These are phyloP conservation scores for Mucor mucedo DNA, from an alignment of 371 early-diverging fungal genomes.

Conservation along the genomic window DNA sequence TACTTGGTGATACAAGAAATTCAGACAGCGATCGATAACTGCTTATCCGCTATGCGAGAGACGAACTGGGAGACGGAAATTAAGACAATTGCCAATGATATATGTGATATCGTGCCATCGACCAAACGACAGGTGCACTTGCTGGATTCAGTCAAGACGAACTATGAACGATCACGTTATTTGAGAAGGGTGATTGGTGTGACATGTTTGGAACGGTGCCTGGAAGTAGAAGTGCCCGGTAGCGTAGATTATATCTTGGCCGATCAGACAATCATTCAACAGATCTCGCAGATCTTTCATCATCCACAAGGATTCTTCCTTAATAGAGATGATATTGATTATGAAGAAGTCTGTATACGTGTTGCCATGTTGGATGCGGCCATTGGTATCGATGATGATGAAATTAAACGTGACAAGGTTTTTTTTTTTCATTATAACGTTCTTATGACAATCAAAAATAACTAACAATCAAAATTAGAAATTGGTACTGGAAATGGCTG, in stretches of 20 bases:
- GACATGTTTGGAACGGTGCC: conserved; percentile 18
- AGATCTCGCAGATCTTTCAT: conserved; percentile 17
- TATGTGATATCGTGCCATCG: conserved; percentile 20
- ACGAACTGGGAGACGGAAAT: conserved; percentile 28
- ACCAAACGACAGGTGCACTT: conserved; percentile 23
- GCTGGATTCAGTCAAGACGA: conserved; percentile 33
- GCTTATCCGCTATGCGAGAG: conserved; percentile 22
- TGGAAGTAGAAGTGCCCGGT: conserved; percentile 24
- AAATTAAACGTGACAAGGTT: conserved; percentile 33
- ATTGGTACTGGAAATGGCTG: conserved; percentile 20
- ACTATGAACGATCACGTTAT: conserved; percentile 27
- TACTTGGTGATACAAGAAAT: conserved; percentile 30
- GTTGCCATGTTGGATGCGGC: conserved; percentile 37
- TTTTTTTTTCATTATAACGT: too few relatives aligned
- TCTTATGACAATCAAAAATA: too few relatives aligned
- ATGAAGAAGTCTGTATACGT: conserved; percentile 25
- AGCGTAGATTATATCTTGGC: conserved; percentile 18
- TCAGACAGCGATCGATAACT: conserved; percentile 37
- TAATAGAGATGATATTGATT: conserved; percentile 21
- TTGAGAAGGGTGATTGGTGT: conserved; percentile 34
- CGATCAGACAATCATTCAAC: conserved; percentile 14
- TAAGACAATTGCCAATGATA: conserved; percentile 25
- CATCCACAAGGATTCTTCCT: conserved; percentile 29
- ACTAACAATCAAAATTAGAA: conserved; percentile 6
- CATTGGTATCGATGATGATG: conserved; percentile 33